phyloP scores from a whole-genome alignment of 2,329 filamentous ascomycete species.

The Ramularia endophylla region DNA sequence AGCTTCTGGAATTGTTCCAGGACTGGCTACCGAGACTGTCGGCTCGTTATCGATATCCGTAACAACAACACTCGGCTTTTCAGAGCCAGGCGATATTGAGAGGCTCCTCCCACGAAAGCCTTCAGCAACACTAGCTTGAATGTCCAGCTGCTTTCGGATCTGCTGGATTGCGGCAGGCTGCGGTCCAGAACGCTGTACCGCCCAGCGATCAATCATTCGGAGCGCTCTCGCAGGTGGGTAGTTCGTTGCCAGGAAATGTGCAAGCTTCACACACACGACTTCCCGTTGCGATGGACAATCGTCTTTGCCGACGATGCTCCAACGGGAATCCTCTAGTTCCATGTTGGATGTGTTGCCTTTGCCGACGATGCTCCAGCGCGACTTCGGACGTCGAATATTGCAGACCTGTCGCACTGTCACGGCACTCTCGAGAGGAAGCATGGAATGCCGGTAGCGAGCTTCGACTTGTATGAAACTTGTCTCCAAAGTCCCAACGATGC shows the following conservation, averaged over 20 bases:
- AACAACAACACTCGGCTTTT: constrained; percentile 19
- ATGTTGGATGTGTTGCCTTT: too few species aligned
- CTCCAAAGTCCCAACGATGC: constrained; percentile 29
- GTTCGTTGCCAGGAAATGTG: constrained; percentile 19
- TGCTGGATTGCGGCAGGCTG: constrained; percentile 8
- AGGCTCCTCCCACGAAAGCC: neutral
- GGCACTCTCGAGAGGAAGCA: constrained; percentile 28
- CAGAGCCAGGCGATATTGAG: neutral
- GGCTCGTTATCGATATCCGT: constrained; percentile 16
- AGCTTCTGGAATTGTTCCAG: constrained; percentile 8
- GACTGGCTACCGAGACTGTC: constrained; percentile 1
- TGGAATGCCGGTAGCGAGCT: constrained; percentile 31
- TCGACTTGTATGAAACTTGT: constrained; percentile 28
- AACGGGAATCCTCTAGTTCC: constrained; percentile 21
- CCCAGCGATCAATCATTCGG: constrained; percentile 21
- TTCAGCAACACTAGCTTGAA: neutral
- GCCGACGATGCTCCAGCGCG: constrained; percentile 26
- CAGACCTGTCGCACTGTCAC: constrained; percentile 26
- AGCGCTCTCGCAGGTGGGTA: constrained; percentile 19
- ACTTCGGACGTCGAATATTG: constrained; percentile 27
- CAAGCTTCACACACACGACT: constrained; percentile 15
- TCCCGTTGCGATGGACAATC: constrained; percentile 5
- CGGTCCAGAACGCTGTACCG: constrained; percentile 6
- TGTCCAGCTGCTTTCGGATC: constrained; percentile 10
- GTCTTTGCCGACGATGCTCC: constrained; percentile 23